These are phyloP conservation scores for Coemansia umbellata DNA, from an alignment of 192 early-diverging fungal species.

Conservation along the genomic window DNA sequence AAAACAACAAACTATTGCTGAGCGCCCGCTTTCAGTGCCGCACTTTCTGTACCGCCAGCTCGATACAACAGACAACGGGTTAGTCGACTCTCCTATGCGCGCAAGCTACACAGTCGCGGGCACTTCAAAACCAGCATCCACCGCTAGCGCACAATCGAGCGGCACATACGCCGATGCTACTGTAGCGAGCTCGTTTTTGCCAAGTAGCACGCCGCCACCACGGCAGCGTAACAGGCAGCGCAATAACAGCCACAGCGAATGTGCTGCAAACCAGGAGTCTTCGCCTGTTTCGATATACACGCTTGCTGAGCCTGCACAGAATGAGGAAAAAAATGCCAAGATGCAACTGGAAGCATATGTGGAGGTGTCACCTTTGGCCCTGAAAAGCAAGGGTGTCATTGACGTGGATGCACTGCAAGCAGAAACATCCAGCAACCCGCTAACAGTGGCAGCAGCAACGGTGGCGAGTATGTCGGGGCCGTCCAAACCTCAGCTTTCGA, in stretches of 20 bases:
- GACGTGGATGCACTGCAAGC: not conserved
- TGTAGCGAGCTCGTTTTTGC: not conserved
- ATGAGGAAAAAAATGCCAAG: too few species aligned
- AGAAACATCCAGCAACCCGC: not conserved
- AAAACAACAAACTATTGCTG: not conserved
- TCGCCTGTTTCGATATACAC: slow-evolving; percentile 11
- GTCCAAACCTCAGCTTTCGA: not conserved
- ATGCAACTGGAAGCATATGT: too few species aligned
- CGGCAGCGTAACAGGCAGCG: not conserved
- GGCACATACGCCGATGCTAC: slow-evolving; percentile 17
- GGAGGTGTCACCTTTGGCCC: too few species aligned
- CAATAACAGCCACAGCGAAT: not conserved
- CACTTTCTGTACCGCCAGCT: not conserved
- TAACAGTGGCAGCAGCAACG: not conserved
- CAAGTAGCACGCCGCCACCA: slow-evolving; percentile 3
- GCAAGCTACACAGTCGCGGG: not conserved
- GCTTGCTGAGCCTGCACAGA: slow-evolving; percentile 7
- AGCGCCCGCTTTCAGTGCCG: not conserved
- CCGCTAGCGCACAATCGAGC: slow-evolving; percentile 19
- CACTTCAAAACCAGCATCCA: not conserved
- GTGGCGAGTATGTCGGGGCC: not conserved
- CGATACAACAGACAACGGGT: not conserved
- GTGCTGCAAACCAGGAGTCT: not conserved
- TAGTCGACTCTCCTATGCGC: not conserved
- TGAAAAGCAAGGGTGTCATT: too few species aligned